Percentiles rank a stretch among this genome's conserved stretches.
Conservation (phyloP, 495 filamentous ascomycete species). For the Chaetomium cochliodes region DNA sequence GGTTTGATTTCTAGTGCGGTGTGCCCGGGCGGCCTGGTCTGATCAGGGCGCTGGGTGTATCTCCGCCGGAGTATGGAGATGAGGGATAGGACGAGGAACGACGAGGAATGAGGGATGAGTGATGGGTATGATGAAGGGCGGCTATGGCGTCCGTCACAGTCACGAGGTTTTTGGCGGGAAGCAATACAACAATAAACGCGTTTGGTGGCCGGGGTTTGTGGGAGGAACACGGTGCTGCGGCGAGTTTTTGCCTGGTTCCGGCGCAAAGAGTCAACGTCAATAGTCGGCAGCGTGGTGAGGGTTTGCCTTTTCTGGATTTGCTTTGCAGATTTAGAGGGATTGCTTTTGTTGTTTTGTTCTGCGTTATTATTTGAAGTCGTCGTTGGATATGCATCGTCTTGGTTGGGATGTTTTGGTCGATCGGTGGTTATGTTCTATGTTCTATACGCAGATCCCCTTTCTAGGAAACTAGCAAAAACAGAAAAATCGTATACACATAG, state of each 20-base stretch:
- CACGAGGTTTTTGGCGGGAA: neutral
- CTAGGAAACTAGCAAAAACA: conserved; percentile 1
- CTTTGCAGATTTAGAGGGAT: conserved; percentile 23
- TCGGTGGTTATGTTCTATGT: conserved; percentile 13
- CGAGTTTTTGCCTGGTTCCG: conserved; percentile 1
- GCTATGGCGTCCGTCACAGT: neutral
- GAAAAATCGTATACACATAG: neutral
- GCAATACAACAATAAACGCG: no score
- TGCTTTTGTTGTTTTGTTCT: conserved; percentile 1
- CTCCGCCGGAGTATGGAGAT: conserved; percentile 24
- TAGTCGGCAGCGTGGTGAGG: conserved; percentile 13
- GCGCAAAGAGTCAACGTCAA: conserved; percentile 18
- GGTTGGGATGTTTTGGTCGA: conserved; percentile 12
- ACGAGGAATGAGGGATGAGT: conserved; percentile 15
- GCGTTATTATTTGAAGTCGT: conserved; percentile 5
- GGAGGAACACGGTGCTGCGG: neutral
- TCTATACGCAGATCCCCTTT: conserved; percentile 11
- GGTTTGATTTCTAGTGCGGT: conserved; percentile 17
- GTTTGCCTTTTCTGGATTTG: conserved; percentile 2
- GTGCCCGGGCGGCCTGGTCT: conserved; percentile 4
- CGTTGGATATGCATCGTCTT: conserved; percentile 11
- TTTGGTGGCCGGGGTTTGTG: no score
- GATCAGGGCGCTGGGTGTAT: conserved; percentile 20
- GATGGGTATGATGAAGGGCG: conserved; percentile 16
- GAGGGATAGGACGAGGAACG: conserved; percentile 4